These are phyloP conservation scores for Diphasiastrum complanatum DNA, from an alignment of 83 land plant species.

Conservation along the genomic window DNA sequence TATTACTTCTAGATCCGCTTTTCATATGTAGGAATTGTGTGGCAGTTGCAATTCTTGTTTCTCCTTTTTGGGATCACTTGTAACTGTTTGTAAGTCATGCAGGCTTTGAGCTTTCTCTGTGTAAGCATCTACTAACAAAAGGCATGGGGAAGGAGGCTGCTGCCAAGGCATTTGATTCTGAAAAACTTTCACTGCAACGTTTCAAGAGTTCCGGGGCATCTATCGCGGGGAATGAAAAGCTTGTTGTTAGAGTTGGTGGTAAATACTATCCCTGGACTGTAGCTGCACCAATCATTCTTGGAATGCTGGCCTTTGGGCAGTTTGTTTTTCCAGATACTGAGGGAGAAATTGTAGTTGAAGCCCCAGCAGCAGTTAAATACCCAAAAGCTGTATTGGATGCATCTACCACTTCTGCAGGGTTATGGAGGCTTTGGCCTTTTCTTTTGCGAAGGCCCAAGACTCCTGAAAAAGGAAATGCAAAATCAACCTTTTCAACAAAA, in stretches of 20 bases:
- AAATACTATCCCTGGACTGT: not conserved
- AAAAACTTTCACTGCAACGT: not conserved
- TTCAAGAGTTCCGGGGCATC: not conserved
- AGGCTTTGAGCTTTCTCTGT: conserved; percentile 7
- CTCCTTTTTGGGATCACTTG: not conserved
- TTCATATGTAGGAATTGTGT: too few species aligned
- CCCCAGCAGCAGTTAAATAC: not conserved
- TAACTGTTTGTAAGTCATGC: not conserved
- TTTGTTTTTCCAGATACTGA: not conserved
- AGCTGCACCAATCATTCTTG: not conserved
- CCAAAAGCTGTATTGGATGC: too few species aligned
- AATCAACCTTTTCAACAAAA: conserved; percentile 13
- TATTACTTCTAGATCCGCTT: too few species aligned
- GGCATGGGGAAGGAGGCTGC: conserved; percentile 8
- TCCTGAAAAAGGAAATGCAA: conserved; percentile 16
- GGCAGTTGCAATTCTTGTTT: too few species aligned
- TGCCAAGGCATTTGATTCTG: not conserved
- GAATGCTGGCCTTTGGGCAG: conserved; percentile 10
- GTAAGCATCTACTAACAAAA: not conserved
- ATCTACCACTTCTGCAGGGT: too few species aligned
- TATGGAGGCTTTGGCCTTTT: conserved; percentile 82
- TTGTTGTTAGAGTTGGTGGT: conserved; percentile 7
- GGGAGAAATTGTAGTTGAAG: not conserved
- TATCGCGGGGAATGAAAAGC: not conserved
- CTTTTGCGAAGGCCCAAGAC: conserved; percentile 33